A percentile compares a stretch with the other conserved stretches of the same genome.
Evolutionary conservation across 345 rosid genomes (phyloP).

Genomic region (Gossypium longicalyx): DNA sequence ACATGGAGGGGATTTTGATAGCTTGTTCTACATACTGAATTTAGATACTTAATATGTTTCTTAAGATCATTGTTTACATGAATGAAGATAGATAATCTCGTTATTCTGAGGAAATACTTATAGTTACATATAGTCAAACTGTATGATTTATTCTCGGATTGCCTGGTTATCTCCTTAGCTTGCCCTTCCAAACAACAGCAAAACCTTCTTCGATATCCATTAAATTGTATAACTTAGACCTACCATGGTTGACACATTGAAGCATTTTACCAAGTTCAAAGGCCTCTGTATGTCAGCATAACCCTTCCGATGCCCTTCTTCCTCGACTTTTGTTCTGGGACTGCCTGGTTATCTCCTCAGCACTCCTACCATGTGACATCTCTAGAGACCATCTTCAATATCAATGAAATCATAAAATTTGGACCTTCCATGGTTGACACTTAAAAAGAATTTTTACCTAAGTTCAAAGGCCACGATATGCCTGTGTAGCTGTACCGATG

Average conservation of each 20-base stretch:
- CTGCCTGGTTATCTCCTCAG: background rate
- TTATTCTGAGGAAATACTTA: background rate
- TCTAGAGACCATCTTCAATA: background rate
- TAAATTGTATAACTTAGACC: background rate
- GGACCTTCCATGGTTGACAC: background rate
- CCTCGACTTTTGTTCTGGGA: background rate
- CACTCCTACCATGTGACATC: background rate
- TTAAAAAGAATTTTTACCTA: background rate
- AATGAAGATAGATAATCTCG: background rate
- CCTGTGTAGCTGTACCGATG: background rate
- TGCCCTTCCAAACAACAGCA: background rate
- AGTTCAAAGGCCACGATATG: background rate
- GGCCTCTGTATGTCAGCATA: no score
- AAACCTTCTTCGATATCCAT: background rate
- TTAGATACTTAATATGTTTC: background rate
- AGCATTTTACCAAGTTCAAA: background rate
- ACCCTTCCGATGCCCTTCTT: no score
- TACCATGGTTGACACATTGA: background rate
- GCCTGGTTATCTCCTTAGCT: background rate
- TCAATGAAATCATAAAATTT: background rate
- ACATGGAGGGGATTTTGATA: background rate
- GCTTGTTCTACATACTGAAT: background rate
- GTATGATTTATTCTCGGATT: background rate
- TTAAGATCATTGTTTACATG: background rate
- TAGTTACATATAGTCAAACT: background rate